These are phyloP conservation scores for Solanum chilense DNA, from an alignment of 257 asterid species.

Conservation along the genomic window DNA sequence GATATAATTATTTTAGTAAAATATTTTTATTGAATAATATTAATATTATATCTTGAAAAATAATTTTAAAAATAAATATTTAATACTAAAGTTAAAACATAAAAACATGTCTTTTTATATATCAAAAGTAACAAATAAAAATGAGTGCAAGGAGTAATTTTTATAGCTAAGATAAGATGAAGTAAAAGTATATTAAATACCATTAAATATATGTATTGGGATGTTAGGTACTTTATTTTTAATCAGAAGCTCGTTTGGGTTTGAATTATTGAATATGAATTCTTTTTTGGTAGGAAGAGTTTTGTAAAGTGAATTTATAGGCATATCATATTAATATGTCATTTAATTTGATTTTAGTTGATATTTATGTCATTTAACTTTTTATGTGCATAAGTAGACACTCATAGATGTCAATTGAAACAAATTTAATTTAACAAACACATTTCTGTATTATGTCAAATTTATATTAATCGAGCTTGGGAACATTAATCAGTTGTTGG, in stretches of 20 bases:
- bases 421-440: background rate
- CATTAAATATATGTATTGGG: no score
- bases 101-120: no score
- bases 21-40: no score
- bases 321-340: accelerated
- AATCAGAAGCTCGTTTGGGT: background rate
- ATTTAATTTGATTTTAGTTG: background rate
- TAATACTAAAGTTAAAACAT: no score
- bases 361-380: accelerated
- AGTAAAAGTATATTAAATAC: background rate
- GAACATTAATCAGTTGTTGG: background rate
- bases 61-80: no score
- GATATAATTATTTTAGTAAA: no score
- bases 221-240: no score
- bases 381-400: background rate
- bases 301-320: background rate
- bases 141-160: background rate
- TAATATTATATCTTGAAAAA: no score
- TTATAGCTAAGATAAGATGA: background rate
- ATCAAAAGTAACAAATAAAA: background rate
- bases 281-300: no score
- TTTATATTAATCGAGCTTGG: background rate
- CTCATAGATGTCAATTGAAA: background rate
- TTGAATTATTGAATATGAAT: background rate
- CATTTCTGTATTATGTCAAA: background rate